Evolutionary conservation across 2,329 filamentous ascomycete species (phyloP).

Genomic region (Fusarium anguioides): DNA sequence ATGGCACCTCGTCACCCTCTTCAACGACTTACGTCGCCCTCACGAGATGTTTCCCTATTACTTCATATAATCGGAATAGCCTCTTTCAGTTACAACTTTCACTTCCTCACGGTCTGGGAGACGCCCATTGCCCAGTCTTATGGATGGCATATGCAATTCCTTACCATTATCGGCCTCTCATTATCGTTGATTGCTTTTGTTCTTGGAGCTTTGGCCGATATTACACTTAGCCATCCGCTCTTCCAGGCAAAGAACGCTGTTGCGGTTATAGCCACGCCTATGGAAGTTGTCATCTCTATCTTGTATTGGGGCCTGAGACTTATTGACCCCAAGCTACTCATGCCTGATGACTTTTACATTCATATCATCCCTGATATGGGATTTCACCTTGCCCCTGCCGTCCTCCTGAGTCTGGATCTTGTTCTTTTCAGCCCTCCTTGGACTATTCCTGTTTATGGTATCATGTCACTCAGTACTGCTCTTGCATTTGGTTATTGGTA

Average conservation of each 20-base stretch:
- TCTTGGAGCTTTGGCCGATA: constrained; percentile 71
- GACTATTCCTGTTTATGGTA: constrained; percentile 70
- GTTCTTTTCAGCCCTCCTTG: constrained; percentile 78
- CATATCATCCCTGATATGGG: constrained; percentile 68
- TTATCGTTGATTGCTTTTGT: constrained; percentile 70
- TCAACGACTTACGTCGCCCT: constrained; percentile 74
- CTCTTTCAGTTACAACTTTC: constrained; percentile 65
- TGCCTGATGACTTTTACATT: constrained; percentile 66
- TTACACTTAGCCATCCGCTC: constrained; percentile 66
- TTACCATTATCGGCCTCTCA: constrained; percentile 78
- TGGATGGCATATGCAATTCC: constrained; percentile 76
- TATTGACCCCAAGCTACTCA: constrained; percentile 64
- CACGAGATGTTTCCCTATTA: constrained; percentile 69
- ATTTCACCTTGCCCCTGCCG: constrained; percentile 73
- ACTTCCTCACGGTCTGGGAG: constrained; percentile 62
- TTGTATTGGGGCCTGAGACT: constrained; percentile 78
- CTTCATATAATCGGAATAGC: constrained; percentile 67
- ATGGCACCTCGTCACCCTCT: constrained; percentile 66
- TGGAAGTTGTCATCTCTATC: constrained; percentile 76
- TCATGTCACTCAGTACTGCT: constrained; percentile 66
- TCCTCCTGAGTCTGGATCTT: constrained; percentile 73
- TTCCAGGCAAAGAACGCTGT: constrained; percentile 76
- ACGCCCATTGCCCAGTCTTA: constrained; percentile 67
- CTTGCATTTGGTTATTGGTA: constrained; percentile 78
- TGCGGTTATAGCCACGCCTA: constrained; percentile 72